Percentiles rank a stretch among this genome's conserved stretches.
These are phyloP conservation scores for Fusarium chaquense DNA, from an alignment of 2,329 filamentous ascomycete species.

Conservation along the genomic window DNA sequence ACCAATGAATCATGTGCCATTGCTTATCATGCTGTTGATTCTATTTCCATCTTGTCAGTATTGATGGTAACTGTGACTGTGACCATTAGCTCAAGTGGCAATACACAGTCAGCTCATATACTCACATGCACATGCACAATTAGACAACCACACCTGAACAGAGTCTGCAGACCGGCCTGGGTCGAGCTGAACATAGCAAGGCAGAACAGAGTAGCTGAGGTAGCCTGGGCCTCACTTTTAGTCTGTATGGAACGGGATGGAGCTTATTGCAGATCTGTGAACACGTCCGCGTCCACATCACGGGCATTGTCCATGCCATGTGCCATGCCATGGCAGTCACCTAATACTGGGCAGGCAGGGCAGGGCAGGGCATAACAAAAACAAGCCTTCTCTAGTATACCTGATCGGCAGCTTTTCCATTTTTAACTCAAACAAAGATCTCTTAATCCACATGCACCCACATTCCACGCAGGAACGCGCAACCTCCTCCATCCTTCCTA, in stretches of 20 bases:
- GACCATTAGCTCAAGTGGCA: not conserved
- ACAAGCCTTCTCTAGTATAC: slow-evolving; percentile 19
- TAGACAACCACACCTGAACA: slow-evolving; percentile 1
- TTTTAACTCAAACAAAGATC: slow-evolving; percentile 26
- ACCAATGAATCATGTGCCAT: slow-evolving; percentile 10
- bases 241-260: slow-evolving; percentile 10
- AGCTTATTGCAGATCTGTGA: slow-evolving; percentile 11
- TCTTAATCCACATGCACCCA: slow-evolving; percentile 21
- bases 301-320: not conserved
- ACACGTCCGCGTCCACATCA: slow-evolving; percentile 4
- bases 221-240: not conserved
- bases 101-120: slow-evolving; percentile 4
- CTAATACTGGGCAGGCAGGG: too few relatives aligned
- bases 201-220: slow-evolving; percentile 3
- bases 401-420: slow-evolving; percentile 26
- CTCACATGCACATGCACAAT: not conserved
- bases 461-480: slow-evolving; percentile 31
- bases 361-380: slow-evolving; percentile 7
- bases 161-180: not conserved
- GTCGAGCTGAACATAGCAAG: not conserved
- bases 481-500: slow-evolving; percentile 10
- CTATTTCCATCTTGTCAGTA: slow-evolving; percentile 5
- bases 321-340: not conserved
- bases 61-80: not conserved
- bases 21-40: slow-evolving; percentile 1